These are phyloP conservation scores for Lepidium didymum DNA, from an alignment of 345 rosid genomes.

Conservation along the genomic window DNA sequence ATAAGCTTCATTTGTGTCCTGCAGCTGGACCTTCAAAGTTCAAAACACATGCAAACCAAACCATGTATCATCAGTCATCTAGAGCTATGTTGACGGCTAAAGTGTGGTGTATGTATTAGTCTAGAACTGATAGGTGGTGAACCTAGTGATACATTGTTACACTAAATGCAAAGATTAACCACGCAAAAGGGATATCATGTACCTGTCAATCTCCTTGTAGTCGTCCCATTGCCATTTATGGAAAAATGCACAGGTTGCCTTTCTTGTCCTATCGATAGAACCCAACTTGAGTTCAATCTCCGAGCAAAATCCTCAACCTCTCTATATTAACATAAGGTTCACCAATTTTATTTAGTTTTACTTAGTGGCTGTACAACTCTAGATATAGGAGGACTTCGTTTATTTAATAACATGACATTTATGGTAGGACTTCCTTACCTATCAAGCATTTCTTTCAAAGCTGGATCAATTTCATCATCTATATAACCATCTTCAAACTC, in stretches of 20 bases:
- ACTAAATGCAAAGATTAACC: neutral
- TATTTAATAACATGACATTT: neutral
- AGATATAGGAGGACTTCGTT: neutral
- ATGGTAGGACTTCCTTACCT: conserved; percentile 53
- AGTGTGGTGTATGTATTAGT: neutral
- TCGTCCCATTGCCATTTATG: conserved; percentile 49
- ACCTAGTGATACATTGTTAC: neutral
- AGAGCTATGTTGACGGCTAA: conserved; percentile 8
- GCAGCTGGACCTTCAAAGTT: conserved; percentile 28
- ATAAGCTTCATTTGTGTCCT: conserved; percentile 21
- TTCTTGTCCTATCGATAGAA: conserved; percentile 59
- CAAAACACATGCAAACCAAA: conserved; percentile 17
- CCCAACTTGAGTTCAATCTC: conserved; percentile 82
- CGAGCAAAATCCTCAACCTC: conserved; percentile 96
- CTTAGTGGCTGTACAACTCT: neutral
- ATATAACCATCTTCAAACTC: conserved; percentile 65
- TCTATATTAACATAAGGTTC: conserved; percentile 30
- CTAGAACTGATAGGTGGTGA: neutral
- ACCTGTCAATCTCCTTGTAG: conserved; percentile 47
- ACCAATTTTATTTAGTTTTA: neutral
- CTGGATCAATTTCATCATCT: conserved; percentile 91
- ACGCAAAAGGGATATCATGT: neutral
- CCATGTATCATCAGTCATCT: conserved; percentile 16
- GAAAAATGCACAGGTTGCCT: conserved; percentile 43
- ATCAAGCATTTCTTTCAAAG: conserved; percentile 73